Conservation (phyloP, 176 grass and related monocot genomes). For the Aegilops tauschii region DNA sequence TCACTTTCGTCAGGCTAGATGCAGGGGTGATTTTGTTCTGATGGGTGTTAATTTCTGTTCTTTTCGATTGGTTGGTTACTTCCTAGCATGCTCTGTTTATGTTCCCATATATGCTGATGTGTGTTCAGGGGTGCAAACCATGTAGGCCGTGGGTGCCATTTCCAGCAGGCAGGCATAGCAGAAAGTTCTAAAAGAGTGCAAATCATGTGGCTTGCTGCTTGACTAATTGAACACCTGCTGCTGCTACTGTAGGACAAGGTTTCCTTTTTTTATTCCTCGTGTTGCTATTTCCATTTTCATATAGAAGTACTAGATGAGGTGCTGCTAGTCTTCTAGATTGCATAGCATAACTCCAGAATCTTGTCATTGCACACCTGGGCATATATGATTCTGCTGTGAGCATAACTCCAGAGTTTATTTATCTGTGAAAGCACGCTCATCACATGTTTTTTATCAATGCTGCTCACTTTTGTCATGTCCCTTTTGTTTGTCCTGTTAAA, state of each 20-base stretch:
- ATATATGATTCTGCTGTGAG: background rate
- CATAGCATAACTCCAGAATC: too few species aligned
- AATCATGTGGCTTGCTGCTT: background rate
- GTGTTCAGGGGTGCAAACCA: slow-evolving; percentile 25
- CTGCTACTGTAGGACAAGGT: background rate
- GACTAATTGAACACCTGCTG: background rate
- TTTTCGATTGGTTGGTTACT: background rate
- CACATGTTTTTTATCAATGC: background rate
- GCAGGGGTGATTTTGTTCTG: too few species aligned
- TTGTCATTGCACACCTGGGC: background rate
- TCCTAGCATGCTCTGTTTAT: background rate
- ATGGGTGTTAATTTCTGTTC: background rate
- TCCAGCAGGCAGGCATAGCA: slow-evolving; percentile 8
- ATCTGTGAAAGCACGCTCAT: background rate
- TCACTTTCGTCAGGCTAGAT: too few species aligned
- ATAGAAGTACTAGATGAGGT: background rate
- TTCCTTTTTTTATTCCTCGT: background rate
- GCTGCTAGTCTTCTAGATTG: background rate
- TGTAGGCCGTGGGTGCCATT: background rate
- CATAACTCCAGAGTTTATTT: background rate
- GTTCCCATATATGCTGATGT: slow-evolving; percentile 40
- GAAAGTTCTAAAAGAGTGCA: background rate
- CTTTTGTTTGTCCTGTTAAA: background rate
- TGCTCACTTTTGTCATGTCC: background rate
- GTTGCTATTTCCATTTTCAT: background rate